Conservation (phyloP, 2,329 filamentous ascomycete genomes). For the Botrytis fabae region DNA sequence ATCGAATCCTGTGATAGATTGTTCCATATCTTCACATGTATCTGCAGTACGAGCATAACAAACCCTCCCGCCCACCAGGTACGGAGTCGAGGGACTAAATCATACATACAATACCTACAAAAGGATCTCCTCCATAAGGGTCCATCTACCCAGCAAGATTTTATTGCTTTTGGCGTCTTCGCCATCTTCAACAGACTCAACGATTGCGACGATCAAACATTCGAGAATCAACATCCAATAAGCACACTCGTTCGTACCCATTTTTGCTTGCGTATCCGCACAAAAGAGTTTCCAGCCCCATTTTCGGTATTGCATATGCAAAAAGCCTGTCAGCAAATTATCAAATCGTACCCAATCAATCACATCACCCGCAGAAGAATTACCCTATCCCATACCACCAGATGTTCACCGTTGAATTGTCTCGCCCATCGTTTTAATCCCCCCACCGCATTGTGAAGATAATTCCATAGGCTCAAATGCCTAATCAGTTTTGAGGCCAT, state of each 20-base stretch:
- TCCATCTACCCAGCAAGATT: neutral
- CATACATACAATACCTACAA: neutral
- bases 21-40: neutral
- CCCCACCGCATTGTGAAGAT: neutral
- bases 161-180: neutral
- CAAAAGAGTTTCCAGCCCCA: constrained; percentile 4
- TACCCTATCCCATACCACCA: constrained; percentile 32
- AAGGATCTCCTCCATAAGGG: neutral
- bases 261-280: neutral
- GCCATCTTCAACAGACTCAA: neutral
- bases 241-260: neutral
- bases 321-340: constrained; percentile 18
- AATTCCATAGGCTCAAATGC: constrained; percentile 13
- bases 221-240: neutral
- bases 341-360: neutral
- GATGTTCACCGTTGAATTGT: constrained; percentile 29
- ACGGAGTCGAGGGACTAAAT: neutral
- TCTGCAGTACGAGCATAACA: neutral
- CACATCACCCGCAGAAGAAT: constrained; percentile 22
- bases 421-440: neutral
- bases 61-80: neutral
- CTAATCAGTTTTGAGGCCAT: neutral
- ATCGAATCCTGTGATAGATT: neutral
- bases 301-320: constrained; percentile 10
- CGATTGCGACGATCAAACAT: neutral